phyloP scores from a whole-genome alignment of 495 filamentous ascomycete genomes.

The Hypomontagnella monticulosa region DNA sequence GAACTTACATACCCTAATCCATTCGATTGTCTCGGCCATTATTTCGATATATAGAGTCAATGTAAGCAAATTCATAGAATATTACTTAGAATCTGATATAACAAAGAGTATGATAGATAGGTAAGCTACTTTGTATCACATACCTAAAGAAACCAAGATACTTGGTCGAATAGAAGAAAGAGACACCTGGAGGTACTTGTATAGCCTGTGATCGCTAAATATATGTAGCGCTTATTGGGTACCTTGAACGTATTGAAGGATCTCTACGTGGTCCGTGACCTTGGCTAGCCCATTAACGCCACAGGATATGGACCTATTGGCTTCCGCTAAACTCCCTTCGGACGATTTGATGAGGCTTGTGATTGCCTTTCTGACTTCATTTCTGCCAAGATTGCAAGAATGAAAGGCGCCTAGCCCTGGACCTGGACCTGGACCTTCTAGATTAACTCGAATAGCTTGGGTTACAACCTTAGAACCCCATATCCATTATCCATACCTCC shows the following conservation, averaged over 20 bases:
- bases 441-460: constrained; percentile 21
- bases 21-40: too few species aligned
- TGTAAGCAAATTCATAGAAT: too few species aligned
- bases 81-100: too few species aligned
- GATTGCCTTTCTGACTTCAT: constrained; percentile 38
- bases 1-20: too few species aligned
- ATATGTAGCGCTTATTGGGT: constrained; percentile 29
- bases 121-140: too few species aligned
- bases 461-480: constrained; percentile 17
- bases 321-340: constrained; percentile 25
- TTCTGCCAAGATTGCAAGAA: constrained; percentile 15
- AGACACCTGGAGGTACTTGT: too few species aligned
- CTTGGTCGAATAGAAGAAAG: too few species aligned
- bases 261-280: constrained; percentile 20
- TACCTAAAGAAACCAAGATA: too few species aligned
- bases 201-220: constrained; percentile 16
- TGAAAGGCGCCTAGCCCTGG: background rate
- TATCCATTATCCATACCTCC: constrained; percentile 14
- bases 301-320: constrained; percentile 16
- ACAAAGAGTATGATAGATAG: too few species aligned
- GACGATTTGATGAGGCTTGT: constrained; percentile 32
- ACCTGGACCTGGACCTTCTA: constrained; percentile 3
- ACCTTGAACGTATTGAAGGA: background rate
- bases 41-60: too few species aligned
- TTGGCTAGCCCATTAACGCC: constrained; percentile 17